Percentiles rank a stretch among this genome's conserved stretches.
Conservation (phyloP, 2,329 filamentous ascomycete genomes). For the Kalmusia sp. region DNA sequence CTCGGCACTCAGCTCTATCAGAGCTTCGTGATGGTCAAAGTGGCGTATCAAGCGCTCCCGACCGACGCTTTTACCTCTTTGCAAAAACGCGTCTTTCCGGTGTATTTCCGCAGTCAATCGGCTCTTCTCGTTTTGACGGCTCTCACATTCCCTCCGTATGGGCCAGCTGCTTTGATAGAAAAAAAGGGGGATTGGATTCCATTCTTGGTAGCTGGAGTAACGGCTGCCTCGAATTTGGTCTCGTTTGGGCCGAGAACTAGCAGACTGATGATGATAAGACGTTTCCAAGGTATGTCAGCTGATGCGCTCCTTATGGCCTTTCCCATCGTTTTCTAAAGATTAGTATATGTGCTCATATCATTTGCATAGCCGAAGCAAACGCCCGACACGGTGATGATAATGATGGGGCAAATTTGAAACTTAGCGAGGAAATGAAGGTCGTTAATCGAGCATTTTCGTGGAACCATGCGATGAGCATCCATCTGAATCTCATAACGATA, state of each 20-base stretch:
- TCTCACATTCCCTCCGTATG: constrained; percentile 42
- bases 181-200: constrained; percentile 30
- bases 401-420: neutral
- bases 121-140: constrained; percentile 44
- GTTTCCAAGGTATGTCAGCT: constrained; percentile 32
- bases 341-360: constrained; percentile 4
- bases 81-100: constrained; percentile 50
- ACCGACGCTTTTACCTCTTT: constrained; percentile 47
- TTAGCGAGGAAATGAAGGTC: constrained; percentile 24
- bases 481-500: constrained; percentile 51
- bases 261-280: constrained; percentile 43
- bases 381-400: constrained; percentile 3
- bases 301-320: too few species aligned
- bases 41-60: constrained; percentile 46
- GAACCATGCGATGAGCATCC: constrained; percentile 53
- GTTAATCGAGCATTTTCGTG: constrained; percentile 45
- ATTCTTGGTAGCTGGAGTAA: constrained; percentile 37
- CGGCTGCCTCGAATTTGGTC: constrained; percentile 45
- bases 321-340: too few species aligned
- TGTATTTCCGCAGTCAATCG: constrained; percentile 49
- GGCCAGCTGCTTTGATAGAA: constrained; percentile 33
- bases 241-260: constrained; percentile 46
- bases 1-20: constrained; percentile 51
- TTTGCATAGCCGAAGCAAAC: constrained; percentile 24
- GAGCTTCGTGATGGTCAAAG: constrained; percentile 51